Conservation (phyloP, 2,329 filamentous ascomycete species). For the Dothistroma septosporum region DNA sequence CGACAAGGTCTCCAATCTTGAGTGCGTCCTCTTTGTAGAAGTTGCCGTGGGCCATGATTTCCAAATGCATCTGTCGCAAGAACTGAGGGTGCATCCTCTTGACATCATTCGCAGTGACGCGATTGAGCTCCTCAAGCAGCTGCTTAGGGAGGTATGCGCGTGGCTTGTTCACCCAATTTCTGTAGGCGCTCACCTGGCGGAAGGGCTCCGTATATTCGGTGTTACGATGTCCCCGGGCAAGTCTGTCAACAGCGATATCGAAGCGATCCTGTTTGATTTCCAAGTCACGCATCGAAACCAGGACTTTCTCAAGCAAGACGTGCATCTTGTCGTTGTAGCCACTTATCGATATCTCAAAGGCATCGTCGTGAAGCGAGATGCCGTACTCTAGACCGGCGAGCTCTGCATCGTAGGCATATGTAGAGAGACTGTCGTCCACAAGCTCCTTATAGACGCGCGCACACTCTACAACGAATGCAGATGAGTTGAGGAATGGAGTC, state of each 20-base stretch:
- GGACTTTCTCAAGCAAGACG: constrained; percentile 83
- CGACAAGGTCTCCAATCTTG: constrained; percentile 76
- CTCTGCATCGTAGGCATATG: constrained; percentile 95
- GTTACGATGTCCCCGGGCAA: constrained; percentile 74
- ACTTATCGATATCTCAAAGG: constrained; percentile 71
- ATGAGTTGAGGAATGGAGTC: constrained; percentile 73
- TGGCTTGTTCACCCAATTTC: constrained; percentile 73
- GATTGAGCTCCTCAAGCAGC: constrained; percentile 68
- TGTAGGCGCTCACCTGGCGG: constrained; percentile 79
- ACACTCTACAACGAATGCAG: constrained; percentile 73
- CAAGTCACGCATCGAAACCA: constrained; percentile 77
- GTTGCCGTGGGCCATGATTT: constrained; percentile 86
- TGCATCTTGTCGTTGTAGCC: constrained; percentile 97
- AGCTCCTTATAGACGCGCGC: constrained; percentile 77
- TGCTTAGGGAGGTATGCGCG: constrained; percentile 76
- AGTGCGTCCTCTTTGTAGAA: constrained; percentile 90
- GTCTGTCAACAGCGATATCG: constrained; percentile 81
- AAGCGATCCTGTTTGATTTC: constrained; percentile 84
- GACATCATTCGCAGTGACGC: constrained; percentile 70
- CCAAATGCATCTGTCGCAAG: constrained; percentile 78
- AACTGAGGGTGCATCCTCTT: constrained; percentile 74
- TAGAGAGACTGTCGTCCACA: constrained; percentile 80
- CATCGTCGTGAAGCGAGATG: constrained; percentile 66
- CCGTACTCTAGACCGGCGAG: constrained; percentile 83
- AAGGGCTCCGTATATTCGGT: constrained; percentile 86